These are phyloP conservation scores for Myriosclerotinia scirpicola DNA, from an alignment of 2,329 filamentous ascomycete species.

Conservation along the genomic window DNA sequence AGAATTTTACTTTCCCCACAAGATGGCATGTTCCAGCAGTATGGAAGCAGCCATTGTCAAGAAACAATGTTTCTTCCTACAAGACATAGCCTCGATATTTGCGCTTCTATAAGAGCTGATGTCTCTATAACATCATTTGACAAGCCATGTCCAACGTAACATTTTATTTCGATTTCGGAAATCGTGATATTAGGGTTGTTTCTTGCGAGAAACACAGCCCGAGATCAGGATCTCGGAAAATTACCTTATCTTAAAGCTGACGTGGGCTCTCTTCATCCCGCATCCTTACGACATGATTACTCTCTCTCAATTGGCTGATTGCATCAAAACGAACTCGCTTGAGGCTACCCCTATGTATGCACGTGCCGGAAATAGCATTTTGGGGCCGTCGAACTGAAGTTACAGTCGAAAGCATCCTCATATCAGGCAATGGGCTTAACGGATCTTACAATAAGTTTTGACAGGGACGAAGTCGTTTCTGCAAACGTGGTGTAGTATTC, in stretches of 20 bases:
- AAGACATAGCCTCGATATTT: background rate
- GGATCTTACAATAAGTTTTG: background rate
- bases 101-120: background rate
- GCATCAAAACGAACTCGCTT: background rate
- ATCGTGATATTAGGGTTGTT: background rate
- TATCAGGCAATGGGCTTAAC: constrained; percentile 1
- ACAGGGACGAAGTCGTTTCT: constrained; percentile 8
- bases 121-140: background rate
- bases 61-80: constrained; percentile 2
- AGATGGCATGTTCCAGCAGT: background rate
- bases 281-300: constrained; percentile 4
- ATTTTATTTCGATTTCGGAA: background rate
- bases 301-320: background rate
- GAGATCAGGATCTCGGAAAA: constrained; percentile 18
- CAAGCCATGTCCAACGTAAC: background rate
- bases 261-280: constrained; percentile 13
- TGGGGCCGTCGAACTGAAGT: constrained; percentile 4
- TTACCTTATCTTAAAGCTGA: constrained; percentile 7
- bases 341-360: background rate
- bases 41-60: background rate
- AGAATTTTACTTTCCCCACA: background rate
- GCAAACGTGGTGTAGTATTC: constrained; percentile 5
- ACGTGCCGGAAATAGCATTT: constrained; percentile 1
- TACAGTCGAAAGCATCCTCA: background rate
- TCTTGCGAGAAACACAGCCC: constrained; percentile 14